Evolutionary conservation across 2,329 filamentous ascomycete genomes (phyloP).

Genomic region (Exophiala sideris): DNA sequence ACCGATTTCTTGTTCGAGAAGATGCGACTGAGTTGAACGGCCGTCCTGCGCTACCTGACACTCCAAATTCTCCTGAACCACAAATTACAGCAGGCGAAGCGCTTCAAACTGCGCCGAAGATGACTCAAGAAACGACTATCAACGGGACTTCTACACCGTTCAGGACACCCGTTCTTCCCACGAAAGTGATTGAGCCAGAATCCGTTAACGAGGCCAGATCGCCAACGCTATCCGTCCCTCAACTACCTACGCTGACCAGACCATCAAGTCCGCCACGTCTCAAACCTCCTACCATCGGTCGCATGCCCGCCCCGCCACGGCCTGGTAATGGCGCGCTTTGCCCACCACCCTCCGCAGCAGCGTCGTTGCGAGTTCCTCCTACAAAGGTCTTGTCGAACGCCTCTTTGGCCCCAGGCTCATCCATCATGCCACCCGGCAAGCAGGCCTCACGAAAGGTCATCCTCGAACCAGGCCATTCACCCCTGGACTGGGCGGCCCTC

Average conservation of each 20-base stretch:
- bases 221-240: not conserved
- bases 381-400: slow-evolving; percentile 25
- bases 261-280: slow-evolving; percentile 24
- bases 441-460: slow-evolving; percentile 60
- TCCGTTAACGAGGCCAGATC: not conserved
- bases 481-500: slow-evolving; percentile 91
- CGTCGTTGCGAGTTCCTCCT: slow-evolving; percentile 40
- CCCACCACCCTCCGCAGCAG: slow-evolving; percentile 44
- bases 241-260: slow-evolving; percentile 1
- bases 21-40: not conserved
- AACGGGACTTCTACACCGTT: no score
- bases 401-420: slow-evolving; percentile 23
- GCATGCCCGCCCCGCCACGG: slow-evolving; percentile 28
- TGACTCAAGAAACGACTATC: not conserved
- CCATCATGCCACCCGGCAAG: slow-evolving; percentile 44
- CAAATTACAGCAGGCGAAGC: no score
- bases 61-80: no score
- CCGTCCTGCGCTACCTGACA: no score
- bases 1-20: slow-evolving; percentile 11
- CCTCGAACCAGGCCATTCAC: slow-evolving; percentile 86
- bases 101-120: not conserved
- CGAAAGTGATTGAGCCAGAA: not conserved
- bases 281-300: slow-evolving; percentile 23
- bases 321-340: slow-evolving; percentile 33
- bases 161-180: no score